Evolutionary conservation across 164 flowering plant species (phyloP).

Genomic region (Stephania japonica): DNA sequence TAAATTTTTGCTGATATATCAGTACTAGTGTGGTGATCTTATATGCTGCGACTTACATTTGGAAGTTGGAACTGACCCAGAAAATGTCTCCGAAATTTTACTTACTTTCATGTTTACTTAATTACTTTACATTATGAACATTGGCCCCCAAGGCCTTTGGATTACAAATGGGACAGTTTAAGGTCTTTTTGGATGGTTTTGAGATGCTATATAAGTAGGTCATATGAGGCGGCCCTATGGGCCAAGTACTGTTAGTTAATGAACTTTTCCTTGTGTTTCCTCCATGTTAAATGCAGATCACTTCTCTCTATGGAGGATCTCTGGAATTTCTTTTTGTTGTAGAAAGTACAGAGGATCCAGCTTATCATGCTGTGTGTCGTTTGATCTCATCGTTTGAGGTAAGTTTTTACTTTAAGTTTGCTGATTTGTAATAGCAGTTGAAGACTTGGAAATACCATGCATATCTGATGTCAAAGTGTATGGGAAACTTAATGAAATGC

Average conservation of each 20-base stretch:
- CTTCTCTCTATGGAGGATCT: slow-evolving; percentile 95
- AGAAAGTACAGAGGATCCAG: slow-evolving; percentile 90
- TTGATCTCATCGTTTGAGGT: slow-evolving; percentile 66
- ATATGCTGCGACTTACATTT: background rate
- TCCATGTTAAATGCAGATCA: slow-evolving; percentile 47
- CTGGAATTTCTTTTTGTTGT: slow-evolving; percentile 87
- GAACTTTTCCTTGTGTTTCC: background rate
- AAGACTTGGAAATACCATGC: background rate
- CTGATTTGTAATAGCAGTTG: background rate
- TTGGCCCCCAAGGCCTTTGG: background rate
- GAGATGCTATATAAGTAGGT: too few species aligned
- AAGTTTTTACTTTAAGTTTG: background rate
- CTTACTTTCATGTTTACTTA: background rate
- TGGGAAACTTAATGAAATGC: background rate
- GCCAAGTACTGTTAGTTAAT: too few species aligned
- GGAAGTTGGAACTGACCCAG: background rate
- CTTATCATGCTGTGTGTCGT: slow-evolving; percentile 65
- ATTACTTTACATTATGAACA: background rate
- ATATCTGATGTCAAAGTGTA: background rate
- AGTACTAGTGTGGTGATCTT: background rate
- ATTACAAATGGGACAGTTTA: too few species aligned
- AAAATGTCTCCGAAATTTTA: background rate
- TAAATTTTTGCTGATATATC: background rate
- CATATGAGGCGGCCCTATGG: too few species aligned
- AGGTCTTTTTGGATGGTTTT: too few species aligned